phyloP scores from a whole-genome alignment of 2,329 filamentous ascomycete genomes.

The Cordyceps fumosorosea region DNA sequence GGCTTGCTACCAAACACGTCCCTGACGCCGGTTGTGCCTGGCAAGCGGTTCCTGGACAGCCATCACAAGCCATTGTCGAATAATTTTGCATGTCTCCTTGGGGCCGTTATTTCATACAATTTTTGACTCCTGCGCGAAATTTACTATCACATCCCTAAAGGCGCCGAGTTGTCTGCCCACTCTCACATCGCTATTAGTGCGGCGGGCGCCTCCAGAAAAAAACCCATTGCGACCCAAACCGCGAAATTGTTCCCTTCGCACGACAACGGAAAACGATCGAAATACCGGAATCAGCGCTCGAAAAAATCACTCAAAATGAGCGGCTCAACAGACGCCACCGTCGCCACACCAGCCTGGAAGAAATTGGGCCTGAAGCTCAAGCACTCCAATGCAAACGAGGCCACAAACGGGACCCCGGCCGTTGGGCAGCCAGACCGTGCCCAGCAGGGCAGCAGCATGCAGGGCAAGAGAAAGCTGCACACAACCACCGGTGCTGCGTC shows the following conservation, averaged over 20 bases:
- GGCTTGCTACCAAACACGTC: neutral
- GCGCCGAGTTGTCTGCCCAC: neutral
- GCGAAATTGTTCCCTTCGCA: neutral
- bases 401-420: constrained; percentile 7
- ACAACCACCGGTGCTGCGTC: constrained; percentile 3
- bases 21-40: neutral
- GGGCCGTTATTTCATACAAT: neutral
- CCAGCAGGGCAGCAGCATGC: constrained; percentile 11
- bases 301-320: constrained; percentile 11
- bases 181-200: neutral
- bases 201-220: constrained; percentile 5
- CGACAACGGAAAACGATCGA: neutral
- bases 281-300: neutral
- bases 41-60: neutral
- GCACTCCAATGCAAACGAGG: constrained; percentile 16
- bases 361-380: constrained; percentile 59
- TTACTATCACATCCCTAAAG: neutral
- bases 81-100: neutral
- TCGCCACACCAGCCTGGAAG: constrained; percentile 47
- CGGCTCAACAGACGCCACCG: constrained; percentile 4
- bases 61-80: neutral
- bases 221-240: constrained; percentile 5
- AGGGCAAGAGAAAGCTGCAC: constrained; percentile 14
- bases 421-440: constrained; percentile 15
- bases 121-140: neutral